These are phyloP conservation scores for Pseudogymnoascus sp. DNA, from an alignment of 2,329 filamentous ascomycete genomes.

Conservation along the genomic window DNA sequence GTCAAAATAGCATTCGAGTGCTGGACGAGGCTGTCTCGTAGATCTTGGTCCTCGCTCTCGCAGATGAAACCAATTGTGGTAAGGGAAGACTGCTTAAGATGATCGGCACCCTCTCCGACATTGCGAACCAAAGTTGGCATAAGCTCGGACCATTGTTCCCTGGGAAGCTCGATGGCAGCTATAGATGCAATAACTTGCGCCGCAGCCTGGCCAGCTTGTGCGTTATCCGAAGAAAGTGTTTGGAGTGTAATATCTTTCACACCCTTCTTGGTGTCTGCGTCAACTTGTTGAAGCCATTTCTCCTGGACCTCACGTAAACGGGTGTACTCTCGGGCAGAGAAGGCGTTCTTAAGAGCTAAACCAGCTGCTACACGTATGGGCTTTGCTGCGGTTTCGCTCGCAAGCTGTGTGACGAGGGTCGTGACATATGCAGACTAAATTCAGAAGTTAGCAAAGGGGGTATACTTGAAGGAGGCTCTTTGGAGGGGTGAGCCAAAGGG, in stretches of 20 bases:
- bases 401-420: slow-evolving; percentile 86
- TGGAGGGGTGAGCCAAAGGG: slow-evolving; percentile 26
- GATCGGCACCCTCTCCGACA: slow-evolving; percentile 75
- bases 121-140: slow-evolving; percentile 86
- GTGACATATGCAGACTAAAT: slow-evolving; percentile 80
- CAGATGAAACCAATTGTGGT: slow-evolving; percentile 98
- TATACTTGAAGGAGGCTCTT: slow-evolving; percentile 13
- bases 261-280: slow-evolving; percentile 70
- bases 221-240: slow-evolving; percentile 71
- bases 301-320: slow-evolving; percentile 84
- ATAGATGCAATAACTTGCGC: slow-evolving; percentile 95
- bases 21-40: slow-evolving; percentile 68
- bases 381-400: slow-evolving; percentile 75
- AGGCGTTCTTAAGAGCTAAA: slow-evolving; percentile 96
- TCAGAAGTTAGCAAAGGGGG: slow-evolving; percentile 16
- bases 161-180: slow-evolving; percentile 87
- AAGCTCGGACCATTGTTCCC: slow-evolving; percentile 86
- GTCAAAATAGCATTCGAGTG: slow-evolving; percentile 98
- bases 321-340: slow-evolving; percentile 82
- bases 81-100: slow-evolving; percentile 89
- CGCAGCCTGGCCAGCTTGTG: slow-evolving; percentile 77
- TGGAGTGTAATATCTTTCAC: slow-evolving; percentile 88
- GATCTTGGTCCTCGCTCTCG: slow-evolving; percentile 83
- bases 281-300: slow-evolving; percentile 84
- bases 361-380: slow-evolving; percentile 89